Evolutionary conservation across 1,284 basidiomycete genomes (phyloP).

Genomic region (Phellinidium pouzarii): DNA sequence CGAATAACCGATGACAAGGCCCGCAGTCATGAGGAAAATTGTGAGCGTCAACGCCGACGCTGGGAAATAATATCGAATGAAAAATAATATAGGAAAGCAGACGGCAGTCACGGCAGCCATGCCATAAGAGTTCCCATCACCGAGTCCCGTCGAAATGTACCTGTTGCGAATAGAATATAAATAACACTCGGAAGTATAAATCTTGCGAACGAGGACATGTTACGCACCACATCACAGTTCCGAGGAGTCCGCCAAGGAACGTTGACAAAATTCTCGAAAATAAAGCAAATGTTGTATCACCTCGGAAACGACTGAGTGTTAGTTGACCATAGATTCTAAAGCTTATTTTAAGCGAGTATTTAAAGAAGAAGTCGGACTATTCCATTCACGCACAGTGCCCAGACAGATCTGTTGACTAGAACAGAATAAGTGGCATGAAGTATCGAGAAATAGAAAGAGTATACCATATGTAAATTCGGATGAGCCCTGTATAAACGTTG

Average conservation of each 20-base stretch:
- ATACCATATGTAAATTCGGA: slow-evolving; percentile 55
- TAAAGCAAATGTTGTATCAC: slow-evolving; percentile 70
- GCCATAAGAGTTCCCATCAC: slow-evolving; percentile 67
- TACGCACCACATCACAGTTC: slow-evolving; percentile 62
- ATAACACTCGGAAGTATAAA: slow-evolving; percentile 16
- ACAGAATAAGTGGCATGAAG: background rate
- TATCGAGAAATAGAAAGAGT: slow-evolving; percentile 22
- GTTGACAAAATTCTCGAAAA: slow-evolving; percentile 59
- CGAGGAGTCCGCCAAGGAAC: slow-evolving; percentile 63
- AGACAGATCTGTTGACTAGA: slow-evolving; percentile 30
- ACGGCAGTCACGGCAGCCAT: slow-evolving; percentile 66
- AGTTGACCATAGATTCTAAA: slow-evolving; percentile 65
- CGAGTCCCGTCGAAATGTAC: slow-evolving; percentile 67
- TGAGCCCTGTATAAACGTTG: slow-evolving; percentile 47
- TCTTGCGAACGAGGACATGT: background rate
- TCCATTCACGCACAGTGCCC: slow-evolving; percentile 30
- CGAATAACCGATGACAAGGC: slow-evolving; percentile 68
- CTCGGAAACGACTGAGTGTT: slow-evolving; percentile 62
- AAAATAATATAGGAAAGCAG: slow-evolving; percentile 65
- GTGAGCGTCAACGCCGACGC: slow-evolving; percentile 66
- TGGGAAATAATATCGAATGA: slow-evolving; percentile 67
- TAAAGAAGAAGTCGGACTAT: background rate
- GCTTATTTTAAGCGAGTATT: slow-evolving; percentile 9
- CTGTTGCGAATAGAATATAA: slow-evolving; percentile 28
- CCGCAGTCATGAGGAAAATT: slow-evolving; percentile 67